These are phyloP conservation scores for Lachnellula arida DNA, from an alignment of 2,329 filamentous ascomycete species.

Conservation along the genomic window DNA sequence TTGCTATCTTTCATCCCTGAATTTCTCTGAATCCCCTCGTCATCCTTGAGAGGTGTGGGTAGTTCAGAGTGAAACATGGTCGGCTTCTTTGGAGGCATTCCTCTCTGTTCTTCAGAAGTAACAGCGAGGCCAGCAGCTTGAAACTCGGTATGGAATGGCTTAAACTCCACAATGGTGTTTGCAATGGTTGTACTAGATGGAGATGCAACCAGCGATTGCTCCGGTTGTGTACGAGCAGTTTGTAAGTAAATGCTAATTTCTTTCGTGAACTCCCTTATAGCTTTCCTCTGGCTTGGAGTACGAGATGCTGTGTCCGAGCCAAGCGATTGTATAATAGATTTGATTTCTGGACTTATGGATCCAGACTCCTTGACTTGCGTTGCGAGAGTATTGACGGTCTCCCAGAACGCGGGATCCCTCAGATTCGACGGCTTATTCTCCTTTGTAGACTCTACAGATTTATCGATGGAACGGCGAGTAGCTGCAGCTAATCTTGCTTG, in stretches of 20 bases:
- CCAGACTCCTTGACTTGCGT: constrained; percentile 2
- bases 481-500: not conserved
- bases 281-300: constrained; percentile 40
- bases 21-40: constrained; percentile 6
- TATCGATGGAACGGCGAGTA: not conserved
- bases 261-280: constrained; percentile 38
- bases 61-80: constrained; percentile 7
- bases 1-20: not conserved
- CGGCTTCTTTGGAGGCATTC: constrained; percentile 2
- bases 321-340: constrained; percentile 17
- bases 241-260: constrained; percentile 41
- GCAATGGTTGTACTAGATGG: constrained; percentile 32
- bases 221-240: constrained; percentile 36
- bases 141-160: constrained; percentile 52
- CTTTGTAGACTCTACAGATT: not conserved
- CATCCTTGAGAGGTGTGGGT: constrained; percentile 14
- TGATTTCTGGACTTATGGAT: constrained; percentile 8
- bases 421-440: not conserved
- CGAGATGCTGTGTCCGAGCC: constrained; percentile 33
- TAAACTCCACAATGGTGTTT: constrained; percentile 47
- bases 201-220: constrained; percentile 29
- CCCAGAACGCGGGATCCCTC: not conserved
- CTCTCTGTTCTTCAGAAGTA: constrained; percentile 45
- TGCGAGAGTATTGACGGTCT: constrained; percentile 2
- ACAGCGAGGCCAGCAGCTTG: constrained; percentile 50